Evolutionary conservation across 495 filamentous ascomycete species (phyloP).

Genomic region (Oidiodendron maius): DNA sequence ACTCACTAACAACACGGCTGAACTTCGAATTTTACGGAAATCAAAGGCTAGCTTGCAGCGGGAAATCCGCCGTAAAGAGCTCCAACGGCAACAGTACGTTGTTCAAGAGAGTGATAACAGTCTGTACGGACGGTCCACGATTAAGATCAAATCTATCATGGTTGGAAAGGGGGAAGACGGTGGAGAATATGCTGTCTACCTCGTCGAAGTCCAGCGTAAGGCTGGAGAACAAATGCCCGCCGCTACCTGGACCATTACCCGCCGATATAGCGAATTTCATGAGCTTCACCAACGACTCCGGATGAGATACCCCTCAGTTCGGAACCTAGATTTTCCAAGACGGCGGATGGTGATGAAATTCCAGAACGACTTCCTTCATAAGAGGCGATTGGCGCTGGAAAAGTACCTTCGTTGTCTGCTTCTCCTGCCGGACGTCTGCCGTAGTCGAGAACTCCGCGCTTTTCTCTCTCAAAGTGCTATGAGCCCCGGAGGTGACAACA

Average conservation of each 20-base stretch:
- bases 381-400: slow-evolving; percentile 75
- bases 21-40: slow-evolving; percentile 87
- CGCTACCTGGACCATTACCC: slow-evolving; percentile 72
- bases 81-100: slow-evolving; percentile 95
- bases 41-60: slow-evolving; percentile 88
- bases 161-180: slow-evolving; percentile 89
- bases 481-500: slow-evolving; percentile 39
- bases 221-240: slow-evolving; percentile 87
- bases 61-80: slow-evolving; percentile 88
- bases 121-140: slow-evolving; percentile 82
- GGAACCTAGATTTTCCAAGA: slow-evolving; percentile 86
- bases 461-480: slow-evolving; percentile 92
- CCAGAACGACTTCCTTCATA: slow-evolving; percentile 90
- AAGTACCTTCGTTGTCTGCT: slow-evolving; percentile 81
- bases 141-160: slow-evolving; percentile 86
- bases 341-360: slow-evolving; percentile 92
- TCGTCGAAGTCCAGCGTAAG: slow-evolving; percentile 83
- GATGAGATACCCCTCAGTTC: slow-evolving; percentile 75
- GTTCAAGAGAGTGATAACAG: slow-evolving; percentile 98
- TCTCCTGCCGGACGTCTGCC: slow-evolving; percentile 85
- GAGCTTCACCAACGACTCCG: slow-evolving; percentile 88
- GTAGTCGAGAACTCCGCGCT: slow-evolving; percentile 83
- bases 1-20: slow-evolving; percentile 90
- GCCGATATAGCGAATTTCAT: slow-evolving; percentile 93
- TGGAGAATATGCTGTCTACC: slow-evolving; percentile 88